Conservation (phyloP, 2,329 filamentous ascomycete genomes). For the Geosmithia putterillii region DNA sequence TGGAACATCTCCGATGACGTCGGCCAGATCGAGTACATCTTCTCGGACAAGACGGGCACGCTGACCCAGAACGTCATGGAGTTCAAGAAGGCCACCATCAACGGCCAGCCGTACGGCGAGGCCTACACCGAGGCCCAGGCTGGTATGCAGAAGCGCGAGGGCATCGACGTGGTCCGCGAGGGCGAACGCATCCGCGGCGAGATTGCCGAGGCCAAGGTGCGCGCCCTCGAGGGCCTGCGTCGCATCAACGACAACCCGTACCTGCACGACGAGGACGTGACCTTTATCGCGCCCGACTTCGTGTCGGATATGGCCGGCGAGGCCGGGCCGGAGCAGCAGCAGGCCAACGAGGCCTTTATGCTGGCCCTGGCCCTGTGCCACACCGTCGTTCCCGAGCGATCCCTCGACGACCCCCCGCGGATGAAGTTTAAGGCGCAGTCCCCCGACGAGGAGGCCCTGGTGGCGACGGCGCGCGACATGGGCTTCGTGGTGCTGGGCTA, state of each 20-base stretch:
- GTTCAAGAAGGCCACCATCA: constrained; percentile 97
- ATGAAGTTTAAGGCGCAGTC: constrained; percentile 97
- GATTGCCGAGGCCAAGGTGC: constrained; percentile 65
- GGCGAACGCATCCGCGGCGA: constrained; percentile 58
- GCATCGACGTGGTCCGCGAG: constrained; percentile 76
- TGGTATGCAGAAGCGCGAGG: constrained; percentile 86
- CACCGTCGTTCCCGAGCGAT: constrained; percentile 83
- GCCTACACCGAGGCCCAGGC: constrained; percentile 95
- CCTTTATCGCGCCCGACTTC: constrained; percentile 85
- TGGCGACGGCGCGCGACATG: constrained; percentile 87
- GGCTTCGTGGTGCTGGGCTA: constrained; percentile 86
- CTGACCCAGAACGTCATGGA: constrained; percentile 98
- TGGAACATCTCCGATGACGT: constrained; percentile 99
- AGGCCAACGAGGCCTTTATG: constrained; percentile 84
- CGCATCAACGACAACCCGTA: constrained; percentile 81
- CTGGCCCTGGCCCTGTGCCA: constrained; percentile 90
- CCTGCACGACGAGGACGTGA: constrained; percentile 77
- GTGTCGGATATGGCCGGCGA: constrained; percentile 71
- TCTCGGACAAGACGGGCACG: constrained; percentile 95
- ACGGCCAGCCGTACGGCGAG: constrained; percentile 92
- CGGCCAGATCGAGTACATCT: constrained; percentile 98
- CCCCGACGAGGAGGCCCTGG: constrained; percentile 88
- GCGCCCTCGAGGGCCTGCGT: constrained; percentile 62
- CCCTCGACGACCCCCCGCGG: constrained; percentile 78
- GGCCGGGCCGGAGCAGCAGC: constrained; percentile 62